phyloP scores from a whole-genome alignment of 1,139 yeast genomes.

The Suhomyces yuchorum region DNA sequence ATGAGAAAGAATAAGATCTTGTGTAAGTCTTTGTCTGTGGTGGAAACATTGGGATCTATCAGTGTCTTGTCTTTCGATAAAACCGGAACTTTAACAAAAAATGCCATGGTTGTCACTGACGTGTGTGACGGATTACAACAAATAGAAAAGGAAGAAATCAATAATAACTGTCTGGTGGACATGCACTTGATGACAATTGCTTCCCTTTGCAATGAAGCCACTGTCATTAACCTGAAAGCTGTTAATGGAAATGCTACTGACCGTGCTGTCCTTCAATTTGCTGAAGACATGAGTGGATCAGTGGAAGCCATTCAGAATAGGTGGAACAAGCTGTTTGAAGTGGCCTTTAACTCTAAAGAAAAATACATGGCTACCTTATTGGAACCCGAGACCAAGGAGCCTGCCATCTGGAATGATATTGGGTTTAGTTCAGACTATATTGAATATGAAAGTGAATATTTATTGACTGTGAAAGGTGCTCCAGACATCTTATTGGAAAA shows the following conservation, averaged over 20 bases:
- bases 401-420: constrained; percentile 16
- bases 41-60: constrained; percentile 39
- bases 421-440: constrained; percentile 15
- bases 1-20: constrained; percentile 34
- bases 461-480: constrained; percentile 50
- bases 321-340: constrained; percentile 33
- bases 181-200: constrained; percentile 29
- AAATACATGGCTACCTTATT: constrained; percentile 48
- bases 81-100: constrained; percentile 41
- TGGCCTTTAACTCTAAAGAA: constrained; percentile 50
- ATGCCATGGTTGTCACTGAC: constrained; percentile 35
- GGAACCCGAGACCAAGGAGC: constrained; percentile 16
- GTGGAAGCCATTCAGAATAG: constrained; percentile 14
- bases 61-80: constrained; percentile 40
- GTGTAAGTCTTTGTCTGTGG: constrained; percentile 34
- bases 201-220: constrained; percentile 46
- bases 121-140: constrained; percentile 24
- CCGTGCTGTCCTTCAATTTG: constrained; percentile 44
- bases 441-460: constrained; percentile 18
- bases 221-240: constrained; percentile 26
- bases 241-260: constrained; percentile 54
- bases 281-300: constrained; percentile 24
- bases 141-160: constrained; percentile 16
- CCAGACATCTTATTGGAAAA: constrained; percentile 47
- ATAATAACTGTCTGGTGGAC: constrained; percentile 10